Evolutionary conservation across 306 rosid genomes (phyloP).

Genomic region (Dalbergia oliveri): DNA sequence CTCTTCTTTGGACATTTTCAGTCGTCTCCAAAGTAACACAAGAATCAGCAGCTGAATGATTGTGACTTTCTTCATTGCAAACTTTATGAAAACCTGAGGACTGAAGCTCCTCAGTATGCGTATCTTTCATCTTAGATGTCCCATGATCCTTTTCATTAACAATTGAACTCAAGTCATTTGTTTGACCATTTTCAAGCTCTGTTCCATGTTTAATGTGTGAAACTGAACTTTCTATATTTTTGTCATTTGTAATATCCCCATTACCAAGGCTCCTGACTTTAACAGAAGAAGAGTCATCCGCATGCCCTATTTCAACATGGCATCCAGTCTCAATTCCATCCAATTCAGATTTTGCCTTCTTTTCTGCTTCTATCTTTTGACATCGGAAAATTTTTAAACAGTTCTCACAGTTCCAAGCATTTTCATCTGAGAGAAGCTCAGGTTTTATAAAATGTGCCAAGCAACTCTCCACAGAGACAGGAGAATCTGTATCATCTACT

Average conservation of each 20-base stretch:
- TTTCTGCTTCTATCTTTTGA: slow-evolving; percentile 56
- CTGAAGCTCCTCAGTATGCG: slow-evolving; percentile 45
- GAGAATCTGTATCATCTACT: slow-evolving; percentile 91
- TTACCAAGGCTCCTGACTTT: slow-evolving; percentile 50
- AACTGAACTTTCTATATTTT: slow-evolving; percentile 49
- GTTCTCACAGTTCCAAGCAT: slow-evolving; percentile 96
- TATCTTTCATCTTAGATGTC: slow-evolving; percentile 44
- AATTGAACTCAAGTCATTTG: slow-evolving; percentile 46
- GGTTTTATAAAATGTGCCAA: slow-evolving; percentile 87
- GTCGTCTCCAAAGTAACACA: slow-evolving; percentile 33
- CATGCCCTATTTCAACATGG: slow-evolving; percentile 48
- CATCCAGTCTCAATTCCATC: slow-evolving; percentile 54
- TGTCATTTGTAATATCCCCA: slow-evolving; percentile 47
- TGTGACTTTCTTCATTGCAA: slow-evolving; percentile 56
- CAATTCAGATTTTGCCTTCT: slow-evolving; percentile 51
- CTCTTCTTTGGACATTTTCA: slow-evolving; percentile 34
- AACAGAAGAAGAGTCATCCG: slow-evolving; percentile 49
- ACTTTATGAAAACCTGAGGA: slow-evolving; percentile 53
- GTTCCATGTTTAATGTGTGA: slow-evolving; percentile 43
- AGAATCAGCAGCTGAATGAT: slow-evolving; percentile 52
- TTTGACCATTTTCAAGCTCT: slow-evolving; percentile 56
- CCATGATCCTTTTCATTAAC: slow-evolving; percentile 46
- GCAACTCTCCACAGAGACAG: slow-evolving; percentile 91
- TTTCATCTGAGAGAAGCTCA: slow-evolving; percentile 87
- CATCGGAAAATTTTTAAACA: slow-evolving; percentile 69